Evolutionary conservation across 305 asterid species (phyloP).

Genomic region (Nicotiana rustica): DNA sequence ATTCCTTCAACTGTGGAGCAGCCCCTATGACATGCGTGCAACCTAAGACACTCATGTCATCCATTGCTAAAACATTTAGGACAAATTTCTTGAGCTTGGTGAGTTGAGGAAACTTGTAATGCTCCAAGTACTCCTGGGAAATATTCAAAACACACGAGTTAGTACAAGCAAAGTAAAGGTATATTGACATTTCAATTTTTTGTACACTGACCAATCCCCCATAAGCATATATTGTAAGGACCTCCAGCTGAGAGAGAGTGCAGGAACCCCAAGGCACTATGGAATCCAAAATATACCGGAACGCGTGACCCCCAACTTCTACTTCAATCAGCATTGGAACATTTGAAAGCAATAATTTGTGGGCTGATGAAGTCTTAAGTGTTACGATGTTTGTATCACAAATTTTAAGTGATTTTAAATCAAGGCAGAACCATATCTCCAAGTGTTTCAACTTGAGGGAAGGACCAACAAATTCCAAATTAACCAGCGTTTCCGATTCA

Average conservation of each 20-base stretch:
- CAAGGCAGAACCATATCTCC: not conserved
- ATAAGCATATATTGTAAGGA: not conserved
- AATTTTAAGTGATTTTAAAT: not conserved
- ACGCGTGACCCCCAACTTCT: not conserved
- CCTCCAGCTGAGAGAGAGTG: conserved; percentile 32
- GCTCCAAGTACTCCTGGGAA: not conserved
- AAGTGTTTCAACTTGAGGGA: conserved; percentile 27
- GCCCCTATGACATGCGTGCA: conserved; percentile 12
- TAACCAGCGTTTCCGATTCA: no score
- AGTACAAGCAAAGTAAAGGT: not conserved
- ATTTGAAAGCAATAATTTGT: not conserved
- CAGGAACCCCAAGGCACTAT: not conserved
- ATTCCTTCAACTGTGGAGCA: conserved; percentile 5
- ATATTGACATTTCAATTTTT: not conserved
- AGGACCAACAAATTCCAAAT: conserved; percentile 4
- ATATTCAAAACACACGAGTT: not conserved
- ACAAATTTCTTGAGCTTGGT: conserved; percentile 27
- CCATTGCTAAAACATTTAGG: not conserved
- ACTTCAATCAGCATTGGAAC: conserved; percentile 33
- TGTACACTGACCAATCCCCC: not conserved
- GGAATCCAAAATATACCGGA: not conserved
- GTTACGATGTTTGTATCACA: conserved; percentile 29
- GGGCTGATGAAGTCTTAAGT: not conserved
- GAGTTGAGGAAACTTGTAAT: not conserved
- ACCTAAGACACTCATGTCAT: not conserved